Evolutionary conservation across 495 filamentous ascomycete species (phyloP).

Genomic region (Amniculicola lignicola): DNA sequence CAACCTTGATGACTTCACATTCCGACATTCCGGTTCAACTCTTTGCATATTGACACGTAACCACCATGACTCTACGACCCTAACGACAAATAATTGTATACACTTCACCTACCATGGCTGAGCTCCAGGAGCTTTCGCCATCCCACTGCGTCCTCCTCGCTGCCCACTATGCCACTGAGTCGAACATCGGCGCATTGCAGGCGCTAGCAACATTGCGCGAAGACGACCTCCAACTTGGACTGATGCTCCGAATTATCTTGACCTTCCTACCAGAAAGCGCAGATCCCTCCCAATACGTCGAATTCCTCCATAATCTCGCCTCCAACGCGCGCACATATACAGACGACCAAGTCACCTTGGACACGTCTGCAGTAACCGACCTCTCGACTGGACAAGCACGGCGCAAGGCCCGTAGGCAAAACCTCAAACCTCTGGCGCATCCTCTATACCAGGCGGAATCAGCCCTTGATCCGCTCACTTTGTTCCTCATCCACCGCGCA

Average conservation of each 20-base stretch:
- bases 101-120: slow-evolving; percentile 1
- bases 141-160: slow-evolving; percentile 64
- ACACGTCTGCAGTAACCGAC: slow-evolving; percentile 58
- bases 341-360: slow-evolving; percentile 46
- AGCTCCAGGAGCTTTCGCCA: slow-evolving; percentile 45
- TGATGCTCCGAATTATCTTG: slow-evolving; percentile 74
- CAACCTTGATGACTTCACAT: too few relatives aligned
- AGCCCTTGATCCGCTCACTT: slow-evolving; percentile 56
- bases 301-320: slow-evolving; percentile 56
- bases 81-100: too few relatives aligned
- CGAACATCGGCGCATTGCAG: slow-evolving; percentile 61
- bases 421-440: slow-evolving; percentile 57
- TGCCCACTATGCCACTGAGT: slow-evolving; percentile 54
- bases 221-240: slow-evolving; percentile 60
- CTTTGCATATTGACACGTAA: too few relatives aligned
- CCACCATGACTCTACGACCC: too few relatives aligned
- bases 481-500: slow-evolving; percentile 74
- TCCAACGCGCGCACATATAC: slow-evolving; percentile 28
- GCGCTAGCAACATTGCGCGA: slow-evolving; percentile 58
- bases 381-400: slow-evolving; percentile 63
- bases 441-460: slow-evolving; percentile 39
- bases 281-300: slow-evolving; percentile 61
- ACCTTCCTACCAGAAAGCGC: slow-evolving; percentile 79
- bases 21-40: too few relatives aligned
- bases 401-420: slow-evolving; percentile 67